Conservation (phyloP, 2,329 filamentous ascomycete genomes). For the Fusarium protoensiforme region DNA sequence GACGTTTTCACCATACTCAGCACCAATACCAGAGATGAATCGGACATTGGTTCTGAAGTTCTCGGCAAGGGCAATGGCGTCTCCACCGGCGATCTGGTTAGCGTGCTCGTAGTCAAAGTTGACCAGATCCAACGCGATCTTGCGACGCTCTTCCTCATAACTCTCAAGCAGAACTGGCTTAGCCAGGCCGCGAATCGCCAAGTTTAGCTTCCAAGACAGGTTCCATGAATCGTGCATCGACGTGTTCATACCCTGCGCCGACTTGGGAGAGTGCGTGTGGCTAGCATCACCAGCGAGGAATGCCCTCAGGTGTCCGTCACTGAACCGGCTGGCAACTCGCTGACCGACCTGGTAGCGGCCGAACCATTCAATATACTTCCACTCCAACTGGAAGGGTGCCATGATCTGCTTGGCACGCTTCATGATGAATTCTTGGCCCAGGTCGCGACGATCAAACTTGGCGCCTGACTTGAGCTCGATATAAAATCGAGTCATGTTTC, state of each 20-base stretch:
- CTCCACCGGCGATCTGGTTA: conserved; percentile 69
- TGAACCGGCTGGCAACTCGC: conserved; percentile 76
- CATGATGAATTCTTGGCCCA: conserved; percentile 77
- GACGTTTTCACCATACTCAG: conserved; percentile 65
- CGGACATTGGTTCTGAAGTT: conserved; percentile 78
- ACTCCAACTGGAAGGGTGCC: conserved; percentile 66
- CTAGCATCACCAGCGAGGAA: conserved; percentile 78
- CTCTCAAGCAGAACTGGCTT: conserved; percentile 66
- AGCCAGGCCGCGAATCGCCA: conserved; percentile 66
- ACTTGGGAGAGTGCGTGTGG: conserved; percentile 79
- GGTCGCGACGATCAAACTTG: conserved; percentile 52
- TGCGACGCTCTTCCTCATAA: conserved; percentile 72
- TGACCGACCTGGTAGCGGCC: conserved; percentile 78
- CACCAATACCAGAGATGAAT: conserved; percentile 79
- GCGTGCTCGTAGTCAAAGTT: conserved; percentile 69
- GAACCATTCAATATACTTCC: conserved; percentile 76
- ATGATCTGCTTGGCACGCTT: conserved; percentile 71
- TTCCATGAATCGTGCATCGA: conserved; percentile 73
- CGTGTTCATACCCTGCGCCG: conserved; percentile 75
- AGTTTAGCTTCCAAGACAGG: conserved; percentile 62
- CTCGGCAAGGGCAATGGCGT: conserved; percentile 70
- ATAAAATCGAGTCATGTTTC: conserved; percentile 76
- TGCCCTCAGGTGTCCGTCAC: conserved; percentile 68
- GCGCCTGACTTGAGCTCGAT: conserved; percentile 64
- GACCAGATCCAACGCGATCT: conserved; percentile 69